phyloP scores from a whole-genome alignment of 441 rosid genomes.

The Flueggea neowawraea region DNA sequence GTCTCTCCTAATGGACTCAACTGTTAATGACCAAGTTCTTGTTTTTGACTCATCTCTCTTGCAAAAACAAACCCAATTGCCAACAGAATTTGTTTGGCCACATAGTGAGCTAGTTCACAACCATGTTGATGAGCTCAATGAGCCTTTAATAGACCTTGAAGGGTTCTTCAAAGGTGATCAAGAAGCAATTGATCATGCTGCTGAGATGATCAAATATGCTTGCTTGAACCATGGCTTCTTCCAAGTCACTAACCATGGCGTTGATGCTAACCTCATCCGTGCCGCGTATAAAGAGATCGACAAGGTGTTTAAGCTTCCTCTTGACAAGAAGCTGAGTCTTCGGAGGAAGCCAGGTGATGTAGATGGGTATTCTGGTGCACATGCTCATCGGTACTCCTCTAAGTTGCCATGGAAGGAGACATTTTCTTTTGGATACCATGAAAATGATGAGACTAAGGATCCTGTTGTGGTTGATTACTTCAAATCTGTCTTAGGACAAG shows the following conservation, averaged over 20 bases:
- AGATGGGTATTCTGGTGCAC: slow-evolving; percentile 59
- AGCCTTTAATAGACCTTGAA: slow-evolving; percentile 57
- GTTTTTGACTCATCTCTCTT: slow-evolving; percentile 24
- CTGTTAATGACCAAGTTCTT: slow-evolving; percentile 25
- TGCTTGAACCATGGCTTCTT: slow-evolving; percentile 70
- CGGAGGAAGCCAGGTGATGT: slow-evolving; percentile 35
- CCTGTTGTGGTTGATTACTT: slow-evolving; percentile 45
- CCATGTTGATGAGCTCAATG: slow-evolving; percentile 42
- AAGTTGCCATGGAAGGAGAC: slow-evolving; percentile 89
- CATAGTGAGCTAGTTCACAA: slow-evolving; percentile 34
- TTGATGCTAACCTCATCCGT: slow-evolving; percentile 38
- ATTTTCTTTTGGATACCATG: slow-evolving; percentile 42
- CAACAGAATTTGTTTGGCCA: slow-evolving; percentile 67
- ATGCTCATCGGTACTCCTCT: slow-evolving; percentile 55
- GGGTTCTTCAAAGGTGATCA: slow-evolving; percentile 40
- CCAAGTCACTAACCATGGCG: slow-evolving; percentile 64
- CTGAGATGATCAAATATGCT: slow-evolving; percentile 38
- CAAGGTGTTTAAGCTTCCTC: slow-evolving; percentile 47
- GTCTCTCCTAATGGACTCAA: slow-evolving; percentile 30
- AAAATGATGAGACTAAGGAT: neutral
- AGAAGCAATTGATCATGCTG: slow-evolving; percentile 29
- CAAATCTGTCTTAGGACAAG: slow-evolving; percentile 45
- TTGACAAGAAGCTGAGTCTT: slow-evolving; percentile 36
- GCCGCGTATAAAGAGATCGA: slow-evolving; percentile 44
- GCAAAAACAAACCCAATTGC: slow-evolving; percentile 33